phyloP scores from a whole-genome alignment of 2,329 filamentous ascomycete genomes.

The Nigrospora sphaerica region DNA sequence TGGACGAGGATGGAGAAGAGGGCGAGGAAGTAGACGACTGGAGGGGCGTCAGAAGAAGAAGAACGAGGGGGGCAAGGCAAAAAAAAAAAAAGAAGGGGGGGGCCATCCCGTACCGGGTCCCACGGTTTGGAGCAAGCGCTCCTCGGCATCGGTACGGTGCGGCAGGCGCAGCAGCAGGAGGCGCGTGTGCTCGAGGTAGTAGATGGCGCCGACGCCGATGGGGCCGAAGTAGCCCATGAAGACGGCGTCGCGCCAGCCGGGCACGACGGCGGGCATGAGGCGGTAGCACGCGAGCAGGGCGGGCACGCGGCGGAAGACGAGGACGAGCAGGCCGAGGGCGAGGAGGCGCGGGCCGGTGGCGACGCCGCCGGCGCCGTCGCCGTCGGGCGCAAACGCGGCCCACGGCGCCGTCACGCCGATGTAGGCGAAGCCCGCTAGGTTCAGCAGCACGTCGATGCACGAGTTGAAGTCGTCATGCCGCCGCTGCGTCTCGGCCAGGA shows the following conservation, averaged over 20 bases:
- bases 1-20: slow-evolving; percentile 33
- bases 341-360: slow-evolving; percentile 7
- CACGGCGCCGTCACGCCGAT: slow-evolving; percentile 17
- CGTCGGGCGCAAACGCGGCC: background rate
- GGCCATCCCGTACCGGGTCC: background rate
- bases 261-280: slow-evolving; percentile 8
- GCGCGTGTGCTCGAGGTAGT: slow-evolving; percentile 6
- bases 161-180: background rate
- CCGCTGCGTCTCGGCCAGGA: slow-evolving; percentile 44
- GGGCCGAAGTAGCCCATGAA: slow-evolving; percentile 20
- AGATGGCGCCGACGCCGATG: slow-evolving; percentile 20
- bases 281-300: slow-evolving; percentile 9
- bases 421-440: slow-evolving; percentile 16
- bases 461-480: slow-evolving; percentile 56
- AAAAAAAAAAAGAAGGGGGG: background rate
- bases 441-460: slow-evolving; percentile 23
- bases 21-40: slow-evolving; percentile 6
- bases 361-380: background rate
- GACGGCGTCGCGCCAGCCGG: slow-evolving; percentile 10
- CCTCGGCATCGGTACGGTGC: background rate
- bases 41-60: background rate
- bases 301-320: slow-evolving; percentile 13
- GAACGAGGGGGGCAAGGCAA: background rate
- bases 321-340: slow-evolving; percentile 10
- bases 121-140: background rate